Conservation (phyloP, 352 stramenopile species). For the Phytophthora citricola region DNA sequence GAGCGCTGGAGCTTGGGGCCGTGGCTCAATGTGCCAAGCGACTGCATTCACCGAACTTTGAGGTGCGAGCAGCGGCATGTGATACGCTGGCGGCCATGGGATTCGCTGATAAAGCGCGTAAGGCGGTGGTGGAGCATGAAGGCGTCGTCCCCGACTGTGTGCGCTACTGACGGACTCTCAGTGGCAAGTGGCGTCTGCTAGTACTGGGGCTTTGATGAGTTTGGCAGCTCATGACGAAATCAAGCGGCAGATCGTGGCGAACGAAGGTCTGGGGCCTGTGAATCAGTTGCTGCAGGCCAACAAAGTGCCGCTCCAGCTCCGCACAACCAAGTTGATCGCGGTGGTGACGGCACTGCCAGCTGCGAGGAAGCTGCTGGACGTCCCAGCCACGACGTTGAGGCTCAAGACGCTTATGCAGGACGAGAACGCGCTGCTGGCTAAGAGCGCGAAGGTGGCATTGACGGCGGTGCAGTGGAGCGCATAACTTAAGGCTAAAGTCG, state of each 20-base stretch:
- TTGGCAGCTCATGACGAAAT: conserved; percentile 70
- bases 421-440: conserved; percentile 56
- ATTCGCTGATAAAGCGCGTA: conserved; percentile 67
- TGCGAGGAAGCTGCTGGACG: conserved; percentile 55
- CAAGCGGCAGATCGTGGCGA: conserved; percentile 67
- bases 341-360: conserved; percentile 65
- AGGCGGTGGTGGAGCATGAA: conserved; percentile 57
- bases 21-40: conserved; percentile 52
- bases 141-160: conserved; percentile 61
- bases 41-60: conserved; percentile 46
- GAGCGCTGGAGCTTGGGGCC: conserved; percentile 60
- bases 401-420: conserved; percentile 54
- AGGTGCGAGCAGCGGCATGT: conserved; percentile 58
- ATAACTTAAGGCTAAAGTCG: conserved; percentile 15
- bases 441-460: conserved; percentile 62
- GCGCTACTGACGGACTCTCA: conserved; percentile 58
- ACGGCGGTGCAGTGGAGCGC: conserved; percentile 68
- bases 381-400: conserved; percentile 57
- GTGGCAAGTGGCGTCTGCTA: conserved; percentile 60
- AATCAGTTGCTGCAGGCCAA: conserved; percentile 72
- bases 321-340: conserved; percentile 69
- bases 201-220: conserved; percentile 70
- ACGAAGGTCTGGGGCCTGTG: conserved; percentile 51
- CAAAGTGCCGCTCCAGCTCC: conserved; percentile 66
- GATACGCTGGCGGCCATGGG: conserved; percentile 60